A percentile compares a stretch with the other conserved stretches of the same genome.
Evolutionary conservation across 2,329 filamentous ascomycete genomes (phyloP).

Genomic region (Phialophora macrospora): DNA sequence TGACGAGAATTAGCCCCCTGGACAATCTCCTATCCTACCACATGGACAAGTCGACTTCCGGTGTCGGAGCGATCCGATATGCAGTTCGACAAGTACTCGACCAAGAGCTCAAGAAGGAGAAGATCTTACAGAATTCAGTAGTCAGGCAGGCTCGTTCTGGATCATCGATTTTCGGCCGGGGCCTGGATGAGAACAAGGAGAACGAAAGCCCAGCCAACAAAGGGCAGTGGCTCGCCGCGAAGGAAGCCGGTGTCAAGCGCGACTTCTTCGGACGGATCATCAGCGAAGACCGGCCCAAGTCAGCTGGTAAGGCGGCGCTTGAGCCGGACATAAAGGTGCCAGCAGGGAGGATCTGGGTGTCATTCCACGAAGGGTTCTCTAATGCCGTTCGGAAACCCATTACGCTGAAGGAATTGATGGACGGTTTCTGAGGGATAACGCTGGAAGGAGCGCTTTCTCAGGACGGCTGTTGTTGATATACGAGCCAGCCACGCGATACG

Average conservation of each 20-base stretch:
- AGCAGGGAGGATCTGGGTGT: conserved; percentile 76
- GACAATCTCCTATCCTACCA: conserved; percentile 78
- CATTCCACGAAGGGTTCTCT: conserved; percentile 85
- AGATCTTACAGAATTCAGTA: conserved; percentile 67
- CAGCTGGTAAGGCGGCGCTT: conserved; percentile 38
- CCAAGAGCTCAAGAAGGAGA: conserved; percentile 80
- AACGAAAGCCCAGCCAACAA: conserved; percentile 41
- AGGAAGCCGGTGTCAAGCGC: conserved; percentile 60
- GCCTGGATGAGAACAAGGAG: conserved; percentile 43
- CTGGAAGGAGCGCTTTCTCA: background rate
- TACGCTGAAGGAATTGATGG: conserved; percentile 76
- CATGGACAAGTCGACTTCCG: conserved; percentile 57
- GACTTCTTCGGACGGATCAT: conserved; percentile 87
- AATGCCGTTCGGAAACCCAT: conserved; percentile 92
- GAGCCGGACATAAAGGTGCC: conserved; percentile 39
- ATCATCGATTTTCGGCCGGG: conserved; percentile 3
- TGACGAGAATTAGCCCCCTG: conserved; percentile 58
- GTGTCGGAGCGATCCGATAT: conserved; percentile 78
- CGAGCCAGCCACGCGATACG: background rate
- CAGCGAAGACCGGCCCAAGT: conserved; percentile 42
- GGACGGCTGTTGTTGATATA: background rate
- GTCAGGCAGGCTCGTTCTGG: conserved; percentile 64
- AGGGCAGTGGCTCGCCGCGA: conserved; percentile 39
- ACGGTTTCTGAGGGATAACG: conserved; percentile 42
- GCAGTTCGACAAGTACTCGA: conserved; percentile 92